Evolutionary conservation across 352 stramenopile species (phyloP), one percentile per base, ranked within the genome.

Genomic region (Globisporangium splendens): DNA sequence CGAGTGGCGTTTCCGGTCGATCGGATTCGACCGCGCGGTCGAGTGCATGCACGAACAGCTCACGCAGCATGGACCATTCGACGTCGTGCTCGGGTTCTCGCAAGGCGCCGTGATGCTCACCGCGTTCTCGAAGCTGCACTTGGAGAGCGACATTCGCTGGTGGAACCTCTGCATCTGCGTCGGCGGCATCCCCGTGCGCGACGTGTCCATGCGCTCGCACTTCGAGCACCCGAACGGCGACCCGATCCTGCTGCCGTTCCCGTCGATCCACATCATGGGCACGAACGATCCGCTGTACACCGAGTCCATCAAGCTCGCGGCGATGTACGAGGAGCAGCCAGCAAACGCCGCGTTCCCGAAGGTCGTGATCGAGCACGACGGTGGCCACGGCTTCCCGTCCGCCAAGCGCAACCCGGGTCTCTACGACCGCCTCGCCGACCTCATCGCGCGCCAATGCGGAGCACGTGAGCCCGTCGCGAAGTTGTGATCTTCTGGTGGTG

Each of bases 11-110:
- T 48, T 70, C 33, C 58, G 73, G 38, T 78, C 75, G 39, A 61
- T 69, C 5, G 69, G 75, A 49, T 15, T 56, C 20, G 50, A 47
- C 1, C 35, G 35, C 35, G 54, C 66, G 2, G 66, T 91, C 21
- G 74, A 78, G 52, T 80, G 72, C 46, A 71, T 93, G 62, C 61
- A 83, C 50, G 50, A 76, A n/a, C 68, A 86, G 57, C 59, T 93
- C 1, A 51, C 67, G 1, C 50, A 70, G 24, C 54, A 89, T 6
- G 81, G 79, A 17, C 77, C 84, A 3, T 85, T 88, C 24, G 84
- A 93, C 47, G 59, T 89, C 48, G 73, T 83, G 18, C 39, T 90
- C 14, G 79, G 78, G 10, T 94, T 94, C 46, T 91, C 78, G 4
- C 84, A 94, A 46, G 84, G 84, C 46, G 75, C 79, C 12, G 72